Base-by-base conservation (phyloP, 2,329 filamentous ascomycete genomes). In the Neofusicoccum cordaticola region DNA sequence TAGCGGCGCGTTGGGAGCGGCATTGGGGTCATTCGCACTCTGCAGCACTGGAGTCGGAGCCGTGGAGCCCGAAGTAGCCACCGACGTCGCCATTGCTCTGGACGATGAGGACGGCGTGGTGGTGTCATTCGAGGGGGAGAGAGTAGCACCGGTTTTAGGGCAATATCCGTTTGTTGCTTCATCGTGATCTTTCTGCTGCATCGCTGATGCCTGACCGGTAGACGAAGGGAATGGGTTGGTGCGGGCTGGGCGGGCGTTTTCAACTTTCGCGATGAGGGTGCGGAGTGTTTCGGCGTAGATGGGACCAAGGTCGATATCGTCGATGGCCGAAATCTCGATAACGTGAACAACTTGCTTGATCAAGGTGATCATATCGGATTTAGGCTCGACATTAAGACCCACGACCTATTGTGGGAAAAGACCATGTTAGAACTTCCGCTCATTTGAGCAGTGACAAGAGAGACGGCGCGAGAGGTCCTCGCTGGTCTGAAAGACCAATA, bases 301-400 rank as follows among this genome's bases (percentile, higher is more conserved):
- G 17, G 61, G 61, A 2, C 61, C 61, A 17, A 53, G 61, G 11
- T 63, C 48, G 39, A 63, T 22, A n/a, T 63, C 61, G 13, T 63
- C 61, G 41, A 63, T 37, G 31, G 61, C 50, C 6, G 61, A 53
- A 8, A 45, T 13, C 13, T 56, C 51, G n/a, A 63, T 56, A 3
- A 63, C 47, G 41, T 63, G 27, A 39, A 63, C 44, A 4, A 63
- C 61, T n/a, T 63, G 12, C 17, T 63, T 63, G 2, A 63, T 39
- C 13, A 63, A 17, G 27, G 17, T 42, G 1, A 63, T 47, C 50
- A 63, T 56, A 27, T 63, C 61, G 41, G 41, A 37, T 34, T 39
- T 53, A 8, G 61, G 61, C 27, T 63, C 61, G 34, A 56, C 47
- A 15, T 53, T 63, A 4, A 63, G 41, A 1, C 61, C 50, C 3